phyloP scores from a whole-genome alignment of 148 eudicot species.

The Arctostaphylos glauca region DNA sequence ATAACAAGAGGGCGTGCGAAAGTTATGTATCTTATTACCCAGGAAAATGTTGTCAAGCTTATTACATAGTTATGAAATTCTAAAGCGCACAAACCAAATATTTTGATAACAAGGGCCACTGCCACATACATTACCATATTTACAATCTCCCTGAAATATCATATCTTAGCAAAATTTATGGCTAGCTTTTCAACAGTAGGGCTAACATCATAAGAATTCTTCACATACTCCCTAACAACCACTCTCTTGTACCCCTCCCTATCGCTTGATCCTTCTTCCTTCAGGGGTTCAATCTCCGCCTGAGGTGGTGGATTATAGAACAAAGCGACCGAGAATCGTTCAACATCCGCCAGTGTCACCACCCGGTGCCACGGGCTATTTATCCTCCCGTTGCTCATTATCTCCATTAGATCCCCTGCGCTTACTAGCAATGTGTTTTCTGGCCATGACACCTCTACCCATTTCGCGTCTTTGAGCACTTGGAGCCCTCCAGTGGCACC shows the following conservation, averaged over 20 bases:
- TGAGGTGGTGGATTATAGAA: slow-evolving; percentile 28
- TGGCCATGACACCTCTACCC: slow-evolving; percentile 20
- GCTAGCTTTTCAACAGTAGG: slow-evolving; percentile 19
- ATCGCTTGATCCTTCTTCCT: background rate
- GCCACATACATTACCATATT: background rate
- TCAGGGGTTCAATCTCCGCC: slow-evolving; percentile 23
- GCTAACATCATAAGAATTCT: slow-evolving; percentile 16
- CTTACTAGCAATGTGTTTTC: slow-evolving; percentile 17
- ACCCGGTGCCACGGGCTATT: slow-evolving; percentile 32
- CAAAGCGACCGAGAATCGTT: slow-evolving; percentile 19
- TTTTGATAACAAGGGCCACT: background rate
- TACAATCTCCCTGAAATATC: background rate
- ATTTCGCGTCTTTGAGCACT: slow-evolving; percentile 15
- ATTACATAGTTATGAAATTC: too few relatives aligned
- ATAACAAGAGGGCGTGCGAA: too few relatives aligned
- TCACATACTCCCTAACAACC: slow-evolving; percentile 24
- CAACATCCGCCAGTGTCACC: background rate
- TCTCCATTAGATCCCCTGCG: slow-evolving; percentile 32
- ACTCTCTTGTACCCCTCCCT: slow-evolving; percentile 21
- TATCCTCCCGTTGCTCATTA: slow-evolving; percentile 30
- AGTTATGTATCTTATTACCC: too few relatives aligned
- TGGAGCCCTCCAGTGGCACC: slow-evolving; percentile 23
- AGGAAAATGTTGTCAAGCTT: too few relatives aligned
- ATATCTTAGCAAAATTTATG: slow-evolving; percentile 20
- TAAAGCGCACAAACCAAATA: background rate